A percentile compares a stretch with the other conserved stretches of the same genome.
Evolutionary conservation across 331 rosid species (phyloP).

Genomic region (Malus hybrid): DNA sequence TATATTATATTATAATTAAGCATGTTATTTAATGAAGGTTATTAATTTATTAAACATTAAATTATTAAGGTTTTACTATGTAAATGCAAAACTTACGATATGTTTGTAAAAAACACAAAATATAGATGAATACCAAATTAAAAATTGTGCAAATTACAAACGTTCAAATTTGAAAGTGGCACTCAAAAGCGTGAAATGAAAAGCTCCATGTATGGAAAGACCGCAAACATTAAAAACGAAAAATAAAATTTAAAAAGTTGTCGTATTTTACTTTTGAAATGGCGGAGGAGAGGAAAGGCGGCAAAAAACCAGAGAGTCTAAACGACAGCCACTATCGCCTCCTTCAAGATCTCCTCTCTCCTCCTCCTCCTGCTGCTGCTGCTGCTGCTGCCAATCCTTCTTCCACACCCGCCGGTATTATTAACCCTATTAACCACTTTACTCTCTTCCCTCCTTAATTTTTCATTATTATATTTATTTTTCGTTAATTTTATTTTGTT

Average conservation of each 20-base stretch:
- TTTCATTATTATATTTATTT: too few relatives aligned
- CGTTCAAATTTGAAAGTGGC: not conserved
- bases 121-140: too few relatives aligned
- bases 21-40: too few relatives aligned
- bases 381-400: slow-evolving; percentile 32
- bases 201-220: not conserved
- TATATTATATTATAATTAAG: too few relatives aligned
- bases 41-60: too few relatives aligned
- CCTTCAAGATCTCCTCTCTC: slow-evolving; percentile 63
- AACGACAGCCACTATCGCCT: slow-evolving; percentile 81
- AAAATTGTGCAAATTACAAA: too few relatives aligned
- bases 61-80: too few relatives aligned
- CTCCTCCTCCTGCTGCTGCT: slow-evolving; percentile 1
- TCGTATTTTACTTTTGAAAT: slow-evolving; percentile 7
- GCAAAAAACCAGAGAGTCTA: slow-evolving; percentile 54
- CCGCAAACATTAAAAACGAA: not conserved
- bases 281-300: slow-evolving; percentile 41
- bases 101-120: too few relatives aligned
- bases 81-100: too few relatives aligned
- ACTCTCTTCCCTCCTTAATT: not conserved
- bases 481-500: not conserved
- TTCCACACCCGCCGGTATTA: not conserved
- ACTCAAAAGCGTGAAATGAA: not conserved
- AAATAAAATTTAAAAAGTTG: not conserved
- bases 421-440: not conserved